These are phyloP conservation scores for Carallia pectinifolia DNA, from an alignment of 345 rosid species.

Conservation along the genomic window DNA sequence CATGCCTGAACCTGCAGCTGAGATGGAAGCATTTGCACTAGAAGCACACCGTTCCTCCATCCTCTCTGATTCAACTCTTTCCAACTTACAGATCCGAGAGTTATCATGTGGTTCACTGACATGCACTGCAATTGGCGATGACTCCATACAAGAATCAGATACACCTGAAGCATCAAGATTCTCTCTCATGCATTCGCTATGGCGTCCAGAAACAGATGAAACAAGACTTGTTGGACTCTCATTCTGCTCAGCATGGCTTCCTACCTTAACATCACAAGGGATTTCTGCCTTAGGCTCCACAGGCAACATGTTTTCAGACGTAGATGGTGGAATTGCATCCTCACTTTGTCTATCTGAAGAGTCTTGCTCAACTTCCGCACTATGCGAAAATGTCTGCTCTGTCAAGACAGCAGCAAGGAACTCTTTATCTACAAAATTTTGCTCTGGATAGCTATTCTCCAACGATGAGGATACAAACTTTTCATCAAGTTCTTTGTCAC, in stretches of 20 bases:
- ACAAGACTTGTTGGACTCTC: neutral
- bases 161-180: slow-evolving; percentile 5
- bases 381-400: neutral
- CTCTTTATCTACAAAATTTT: neutral
- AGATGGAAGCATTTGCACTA: slow-evolving; percentile 27
- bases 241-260: neutral
- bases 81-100: slow-evolving; percentile 34
- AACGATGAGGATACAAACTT: neutral
- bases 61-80: slow-evolving; percentile 42
- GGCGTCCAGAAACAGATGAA: slow-evolving; percentile 21
- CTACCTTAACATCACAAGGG: neutral
- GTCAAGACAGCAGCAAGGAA: neutral
- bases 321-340: neutral
- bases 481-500: neutral
- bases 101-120: neutral
- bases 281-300: slow-evolving; percentile 33
- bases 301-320: slow-evolving; percentile 15
- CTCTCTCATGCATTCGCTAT: slow-evolving; percentile 35
- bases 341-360: neutral
- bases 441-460: neutral
- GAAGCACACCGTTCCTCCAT: slow-evolving; percentile 25
- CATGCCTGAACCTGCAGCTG: slow-evolving; percentile 31
- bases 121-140: neutral
- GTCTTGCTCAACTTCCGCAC: neutral
- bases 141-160: neutral